phyloP scores from a whole-genome alignment of 345 rosid genomes.

The Geranium brycei region DNA sequence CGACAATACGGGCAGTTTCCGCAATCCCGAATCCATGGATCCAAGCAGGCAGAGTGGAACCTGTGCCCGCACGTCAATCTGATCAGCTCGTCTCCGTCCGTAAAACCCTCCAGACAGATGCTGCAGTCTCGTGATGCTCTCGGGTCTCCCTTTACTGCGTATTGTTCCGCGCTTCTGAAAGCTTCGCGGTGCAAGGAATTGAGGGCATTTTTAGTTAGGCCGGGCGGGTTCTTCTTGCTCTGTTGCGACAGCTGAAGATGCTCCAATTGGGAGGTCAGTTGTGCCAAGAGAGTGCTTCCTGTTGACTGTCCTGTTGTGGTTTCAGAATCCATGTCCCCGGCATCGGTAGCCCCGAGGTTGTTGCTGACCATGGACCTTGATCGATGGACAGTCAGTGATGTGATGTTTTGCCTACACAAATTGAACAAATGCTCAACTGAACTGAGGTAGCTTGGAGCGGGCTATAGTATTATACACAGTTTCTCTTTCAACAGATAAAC shows the following conservation, averaged over 20 bases:
- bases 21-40: conserved; percentile 76
- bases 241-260: neutral
- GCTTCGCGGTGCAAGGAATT: conserved; percentile 35
- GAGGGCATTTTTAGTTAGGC: conserved; percentile 46
- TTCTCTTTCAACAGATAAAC: too few species aligned
- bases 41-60: conserved; percentile 66
- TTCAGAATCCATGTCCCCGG: neutral
- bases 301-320: neutral
- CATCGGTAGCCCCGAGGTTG: neutral
- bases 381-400: neutral
- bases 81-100: conserved; percentile 44
- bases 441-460: too few species aligned
- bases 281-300: neutral
- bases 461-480: too few species aligned
- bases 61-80: conserved; percentile 53
- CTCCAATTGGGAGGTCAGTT: conserved; percentile 10
- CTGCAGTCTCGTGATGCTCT: conserved; percentile 42
- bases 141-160: conserved; percentile 10
- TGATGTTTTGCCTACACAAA: neutral
- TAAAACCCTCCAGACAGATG: conserved; percentile 79
- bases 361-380: neutral
- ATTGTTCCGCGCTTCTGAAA: conserved; percentile 12
- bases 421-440: too few species aligned
- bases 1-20: conserved; percentile 96
- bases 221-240: conserved; percentile 61